Conservation (phyloP, 345 rosid species). For the Passiflora organensis region DNA sequence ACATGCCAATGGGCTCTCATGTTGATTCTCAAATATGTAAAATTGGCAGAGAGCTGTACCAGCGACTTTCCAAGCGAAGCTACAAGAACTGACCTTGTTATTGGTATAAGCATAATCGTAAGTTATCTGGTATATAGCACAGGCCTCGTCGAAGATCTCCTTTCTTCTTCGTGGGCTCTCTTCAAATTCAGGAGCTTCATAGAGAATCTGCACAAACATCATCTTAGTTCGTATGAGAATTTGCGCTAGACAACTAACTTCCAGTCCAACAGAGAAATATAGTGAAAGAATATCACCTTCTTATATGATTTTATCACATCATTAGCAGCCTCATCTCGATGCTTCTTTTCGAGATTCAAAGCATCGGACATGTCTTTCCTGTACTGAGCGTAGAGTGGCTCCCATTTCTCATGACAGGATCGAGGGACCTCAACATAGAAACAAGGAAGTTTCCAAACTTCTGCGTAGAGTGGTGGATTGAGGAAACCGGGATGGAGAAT, state of each 20-base stretch:
- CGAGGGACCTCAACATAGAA: conserved; percentile 28
- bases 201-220: conserved; percentile 34
- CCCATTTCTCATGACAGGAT: conserved; percentile 28
- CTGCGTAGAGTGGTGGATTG: too few species aligned
- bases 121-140: conserved; percentile 44
- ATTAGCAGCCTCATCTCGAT: conserved; percentile 18
- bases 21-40: conserved; percentile 14
- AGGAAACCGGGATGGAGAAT: too few species aligned
- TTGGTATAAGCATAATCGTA: conserved; percentile 35
- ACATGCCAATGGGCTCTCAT: conserved; percentile 22
- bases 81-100: conserved; percentile 13
- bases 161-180: conserved; percentile 31
- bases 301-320: conserved; percentile 40
- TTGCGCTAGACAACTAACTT: not conserved
- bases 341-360: not conserved
- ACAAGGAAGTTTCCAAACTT: conserved; percentile 44
- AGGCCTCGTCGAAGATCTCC: conserved; percentile 46
- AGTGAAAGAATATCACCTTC: conserved; percentile 32
- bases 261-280: not conserved
- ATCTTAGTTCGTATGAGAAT: not conserved
- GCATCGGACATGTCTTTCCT: conserved; percentile 44
- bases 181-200: conserved; percentile 45
- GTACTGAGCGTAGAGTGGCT: conserved; percentile 29
- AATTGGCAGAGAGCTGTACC: conserved; percentile 51
- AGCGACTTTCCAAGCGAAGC: conserved; percentile 73